Conservation (phyloP, 2,329 filamentous ascomycete species). For the Colletotrichum somersetense region DNA sequence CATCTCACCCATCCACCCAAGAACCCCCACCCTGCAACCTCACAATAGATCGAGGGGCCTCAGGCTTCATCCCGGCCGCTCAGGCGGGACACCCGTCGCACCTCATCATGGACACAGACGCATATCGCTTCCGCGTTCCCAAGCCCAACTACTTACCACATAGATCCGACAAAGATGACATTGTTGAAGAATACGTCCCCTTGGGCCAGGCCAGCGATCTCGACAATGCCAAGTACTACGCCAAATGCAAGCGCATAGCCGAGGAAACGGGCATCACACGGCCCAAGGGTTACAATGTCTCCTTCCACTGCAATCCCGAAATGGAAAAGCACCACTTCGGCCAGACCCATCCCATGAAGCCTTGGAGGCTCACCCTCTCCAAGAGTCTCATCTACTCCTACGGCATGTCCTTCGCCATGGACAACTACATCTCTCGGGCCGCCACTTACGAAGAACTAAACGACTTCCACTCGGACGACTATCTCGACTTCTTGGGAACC, state of each 20-base stretch:
- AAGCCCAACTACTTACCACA: conserved; percentile 73
- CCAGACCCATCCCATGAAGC: conserved; percentile 98
- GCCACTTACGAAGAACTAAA: conserved; percentile 91
- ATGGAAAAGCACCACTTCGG: conserved; percentile 99
- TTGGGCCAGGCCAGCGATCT: conserved; percentile 64
- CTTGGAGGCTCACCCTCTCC: conserved; percentile 94
- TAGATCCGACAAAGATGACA: conserved; percentile 62
- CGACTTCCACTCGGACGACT: conserved; percentile 88
- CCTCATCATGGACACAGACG: conserved; percentile 30
- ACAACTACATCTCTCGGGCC: conserved; percentile 86
- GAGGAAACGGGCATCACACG: conserved; percentile 78
- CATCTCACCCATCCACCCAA: conserved; percentile 8
- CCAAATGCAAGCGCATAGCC: conserved; percentile 68
- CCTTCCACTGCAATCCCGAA: conserved; percentile 93
- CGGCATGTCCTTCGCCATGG: conserved; percentile 97
- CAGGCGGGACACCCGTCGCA: conserved; percentile 32
- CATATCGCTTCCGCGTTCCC: conserved; percentile 66
- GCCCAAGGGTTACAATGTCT: conserved; percentile 90
- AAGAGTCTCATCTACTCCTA: conserved; percentile 96
- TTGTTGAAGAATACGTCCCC: conserved; percentile 66
- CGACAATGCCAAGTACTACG: conserved; percentile 68
- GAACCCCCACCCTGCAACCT: conserved; percentile 10
- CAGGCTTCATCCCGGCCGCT: conserved; percentile 21
- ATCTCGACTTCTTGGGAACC: conserved; percentile 87
- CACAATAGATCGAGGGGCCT: conserved; percentile 8